Evolutionary conservation across 495 filamentous ascomycete genomes (phyloP), one percentile per base, ranked within the genome.

Genomic region (Acidiella bohemica): DNA sequence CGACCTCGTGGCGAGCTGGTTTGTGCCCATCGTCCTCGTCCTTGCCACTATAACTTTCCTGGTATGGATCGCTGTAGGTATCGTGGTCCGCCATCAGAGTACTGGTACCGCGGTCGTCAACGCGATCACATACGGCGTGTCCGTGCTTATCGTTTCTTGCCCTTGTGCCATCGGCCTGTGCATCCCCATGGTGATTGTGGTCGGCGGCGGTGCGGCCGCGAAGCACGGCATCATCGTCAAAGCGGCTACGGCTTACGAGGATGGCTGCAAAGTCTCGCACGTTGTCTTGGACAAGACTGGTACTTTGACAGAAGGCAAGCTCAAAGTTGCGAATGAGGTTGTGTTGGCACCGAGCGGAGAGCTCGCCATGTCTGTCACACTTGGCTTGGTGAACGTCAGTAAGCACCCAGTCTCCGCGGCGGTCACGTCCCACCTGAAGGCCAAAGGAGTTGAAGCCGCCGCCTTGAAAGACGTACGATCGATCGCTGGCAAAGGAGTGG

Each of bases 241-340:
- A 44, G 64, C 75, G 4, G 64, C 78, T 2, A 66, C 71, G 32
- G 65, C 66, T 4, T 68, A 81, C n/a, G 80, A 84, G 55, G 59
- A 68, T 3, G 78, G 75, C 0, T 50, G 70, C 43, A 78, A 72
- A 21, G 61, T 67, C 0, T 65, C 71, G 0, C 73, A 82, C 46
- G 67, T 86, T 13, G 65, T 86, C 4, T 82, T 88, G 46, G 81
- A 85, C 63, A 86, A 86, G 55, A 85, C 81, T 0, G 81, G 81
- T 0, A 88, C 81, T 3, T 54, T 86, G 1, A 85, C 81, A 0
- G 56, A 65, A 28, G 78, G 75, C 0, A 68, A 65, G 28, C 58
- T 82, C 0, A 42, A 55, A 7, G 70, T 84, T 0, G 57, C 54
- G 2, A 43, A 31, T 0, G 60, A 67, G 22, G 50, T 27, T 7